phyloP scores from a whole-genome alignment of 805 yeast species.

The Lipomyces spencermartinsiae region DNA sequence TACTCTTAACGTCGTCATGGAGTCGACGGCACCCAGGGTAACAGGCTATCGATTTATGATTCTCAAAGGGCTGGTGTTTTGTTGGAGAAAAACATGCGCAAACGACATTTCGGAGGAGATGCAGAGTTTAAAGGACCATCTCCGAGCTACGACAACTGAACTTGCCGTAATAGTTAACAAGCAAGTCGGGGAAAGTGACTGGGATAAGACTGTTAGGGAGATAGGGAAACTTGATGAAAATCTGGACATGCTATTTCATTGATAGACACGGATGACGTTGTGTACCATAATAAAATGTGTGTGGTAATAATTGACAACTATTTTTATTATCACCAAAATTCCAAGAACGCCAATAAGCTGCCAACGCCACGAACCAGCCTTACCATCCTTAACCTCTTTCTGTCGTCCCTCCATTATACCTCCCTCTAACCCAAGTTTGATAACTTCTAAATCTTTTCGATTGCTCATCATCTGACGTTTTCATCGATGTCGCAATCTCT shows the following conservation, averaged over 20 bases:
- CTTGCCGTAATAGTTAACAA: neutral
- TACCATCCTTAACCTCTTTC: neutral
- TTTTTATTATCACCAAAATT: neutral
- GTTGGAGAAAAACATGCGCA: constrained; percentile 26
- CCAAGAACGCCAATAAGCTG: neutral
- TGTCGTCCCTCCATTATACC: neutral
- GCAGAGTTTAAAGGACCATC: neutral
- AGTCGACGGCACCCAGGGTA: constrained; percentile 14
- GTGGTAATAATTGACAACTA: neutral
- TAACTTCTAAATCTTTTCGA: constrained; percentile 30
- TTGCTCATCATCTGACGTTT: constrained; percentile 27
- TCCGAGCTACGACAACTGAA: neutral
- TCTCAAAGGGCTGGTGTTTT: constrained; percentile 28
- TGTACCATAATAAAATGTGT: neutral
- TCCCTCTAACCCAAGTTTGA: constrained; percentile 33
- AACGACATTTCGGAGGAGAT: constrained; percentile 6
- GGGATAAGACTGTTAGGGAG: neutral
- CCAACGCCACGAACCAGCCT: neutral
- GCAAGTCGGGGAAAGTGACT: neutral
- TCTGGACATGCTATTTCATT: constrained; percentile 1
- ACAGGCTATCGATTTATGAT: constrained; percentile 19
- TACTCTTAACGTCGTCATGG: constrained; percentile 18
- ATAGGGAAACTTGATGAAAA: constrained; percentile 6
- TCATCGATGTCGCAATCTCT: constrained; percentile 28
- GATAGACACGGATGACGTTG: neutral